Base-by-base conservation (phyloP, 306 rosid species). In the Comarum palustre region DNA sequence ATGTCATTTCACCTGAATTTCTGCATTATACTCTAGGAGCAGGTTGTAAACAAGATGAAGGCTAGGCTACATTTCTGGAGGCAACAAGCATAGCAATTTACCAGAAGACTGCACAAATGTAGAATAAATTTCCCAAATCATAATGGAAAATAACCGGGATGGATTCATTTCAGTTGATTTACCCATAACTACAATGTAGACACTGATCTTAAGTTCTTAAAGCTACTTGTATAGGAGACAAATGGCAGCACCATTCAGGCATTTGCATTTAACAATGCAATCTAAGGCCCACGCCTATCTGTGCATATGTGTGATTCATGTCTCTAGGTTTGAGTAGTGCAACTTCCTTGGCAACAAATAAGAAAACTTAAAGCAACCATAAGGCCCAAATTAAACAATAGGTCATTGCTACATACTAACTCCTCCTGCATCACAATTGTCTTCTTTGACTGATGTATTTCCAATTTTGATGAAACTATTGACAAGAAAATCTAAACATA, bases 401-500 rank as follows among this genome's bases (percentile, higher is more conserved):
- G 25, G 17, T 43, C 43, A 31, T 34, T 34, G 16, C 24, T 16
- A 32, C 43, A 8, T 61, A 61, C 8, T 61, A 8, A 57, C 8
- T 58, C 36, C 38, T 57, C 13, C 63, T 32, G 66, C 15, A 61
- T 17, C 66, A 29, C 5, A 61, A 7, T 32, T 31, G 1, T 32
- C 20, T 3, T 31, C 34, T 17, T 8, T 13, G 67, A 32, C 6
- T 16, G 67, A 61, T 17, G 43, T 2, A 34, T 17, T 72, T 39
- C 10, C 25, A 32, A 20, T n/a, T n/a, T n/a, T n/a, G n/a, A 52
- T 43, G 20, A 57, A 5, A 55, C 25, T 34, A 31, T 47, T 77
- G 66, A 71, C 47, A 66, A 31, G 5, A 17, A 24, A 55, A 55
- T 68, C 20, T 71, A 60, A 2, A 74, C 89, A 76, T 87, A 93